phyloP scores from a whole-genome alignment of 352 stramenopile genomes.

The Phytophthora ramorum region DNA sequence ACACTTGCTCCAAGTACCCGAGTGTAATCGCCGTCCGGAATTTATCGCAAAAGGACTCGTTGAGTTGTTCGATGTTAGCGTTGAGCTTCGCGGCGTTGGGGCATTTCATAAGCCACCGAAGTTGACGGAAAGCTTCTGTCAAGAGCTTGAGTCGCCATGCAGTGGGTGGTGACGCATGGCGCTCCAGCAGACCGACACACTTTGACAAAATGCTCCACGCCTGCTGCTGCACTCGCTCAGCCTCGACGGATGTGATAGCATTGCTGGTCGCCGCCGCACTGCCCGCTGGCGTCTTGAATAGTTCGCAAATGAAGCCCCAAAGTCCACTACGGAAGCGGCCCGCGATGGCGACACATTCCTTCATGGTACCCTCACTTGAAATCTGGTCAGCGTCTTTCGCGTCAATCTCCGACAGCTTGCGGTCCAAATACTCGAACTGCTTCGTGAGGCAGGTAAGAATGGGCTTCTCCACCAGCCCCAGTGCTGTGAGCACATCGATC shows the following conservation, averaged over 20 bases:
- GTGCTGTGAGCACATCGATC: constrained; percentile 59
- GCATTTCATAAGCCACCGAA: constrained; percentile 75
- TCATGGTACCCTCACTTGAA: constrained; percentile 50
- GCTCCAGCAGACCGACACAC: constrained; percentile 57
- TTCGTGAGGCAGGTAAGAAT: constrained; percentile 71
- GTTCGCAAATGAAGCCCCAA: constrained; percentile 78
- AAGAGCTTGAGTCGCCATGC: constrained; percentile 53
- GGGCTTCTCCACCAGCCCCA: constrained; percentile 72
- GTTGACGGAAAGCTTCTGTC: constrained; percentile 69
- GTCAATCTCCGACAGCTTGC: constrained; percentile 49
- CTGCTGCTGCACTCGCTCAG: constrained; percentile 70
- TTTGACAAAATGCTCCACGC: constrained; percentile 64
- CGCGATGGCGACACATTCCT: constrained; percentile 61
- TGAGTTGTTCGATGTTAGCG: constrained; percentile 69
- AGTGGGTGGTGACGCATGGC: constrained; percentile 49
- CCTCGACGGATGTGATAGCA: constrained; percentile 65
- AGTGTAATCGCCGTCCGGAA: constrained; percentile 71
- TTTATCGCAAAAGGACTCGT: constrained; percentile 67
- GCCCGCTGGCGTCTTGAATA: constrained; percentile 61
- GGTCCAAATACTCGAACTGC: constrained; percentile 72
- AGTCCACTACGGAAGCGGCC: constrained; percentile 71
- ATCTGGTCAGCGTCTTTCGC: constrained; percentile 16
- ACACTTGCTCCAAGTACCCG: constrained; percentile 57
- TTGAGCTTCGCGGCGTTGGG: constrained; percentile 69
- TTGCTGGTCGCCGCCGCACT: constrained; percentile 31